A percentile compares a stretch with the other conserved stretches of the same genome.
Evolutionary conservation across 371 early-diverging fungal species (phyloP).

Genomic region (Mucor ambiguus): DNA sequence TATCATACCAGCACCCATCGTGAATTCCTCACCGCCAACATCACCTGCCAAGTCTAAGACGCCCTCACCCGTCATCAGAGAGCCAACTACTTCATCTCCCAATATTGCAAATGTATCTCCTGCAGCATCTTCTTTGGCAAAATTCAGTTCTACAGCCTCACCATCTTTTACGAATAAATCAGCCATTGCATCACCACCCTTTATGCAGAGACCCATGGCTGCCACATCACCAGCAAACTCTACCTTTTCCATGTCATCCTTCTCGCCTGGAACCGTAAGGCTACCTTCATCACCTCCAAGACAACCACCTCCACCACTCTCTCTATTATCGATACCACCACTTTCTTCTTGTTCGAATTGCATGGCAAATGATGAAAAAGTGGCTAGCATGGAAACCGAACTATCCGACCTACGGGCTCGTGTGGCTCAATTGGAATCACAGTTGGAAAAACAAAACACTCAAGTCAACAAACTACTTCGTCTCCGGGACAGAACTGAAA

Average conservation of each 20-base stretch:
- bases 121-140: not conserved
- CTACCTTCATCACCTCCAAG: not conserved
- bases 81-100: not conserved
- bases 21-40: not conserved
- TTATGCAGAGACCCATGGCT: not conserved
- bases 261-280: not conserved
- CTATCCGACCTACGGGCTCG: slow-evolving; percentile 16
- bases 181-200: not conserved
- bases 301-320: not conserved
- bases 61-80: not conserved
- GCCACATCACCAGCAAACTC: not conserved
- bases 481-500: slow-evolving; percentile 17
- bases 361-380: slow-evolving; percentile 12
- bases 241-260: not conserved
- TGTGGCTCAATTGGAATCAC: slow-evolving; percentile 22
- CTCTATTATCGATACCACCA: slow-evolving; percentile 1
- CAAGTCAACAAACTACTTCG: slow-evolving; percentile 20
- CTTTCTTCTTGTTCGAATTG: slow-evolving; percentile 27
- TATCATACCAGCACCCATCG: slow-evolving; percentile 1
- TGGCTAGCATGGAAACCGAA: slow-evolving; percentile 21
- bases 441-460: slow-evolving; percentile 19
- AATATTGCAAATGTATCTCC: not conserved
- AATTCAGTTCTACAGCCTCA: not conserved
- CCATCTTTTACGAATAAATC: not conserved
- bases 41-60: not conserved